Conservation (phyloP, 2,329 filamentous ascomycete genomes). For the Cladosporium sp. region DNA sequence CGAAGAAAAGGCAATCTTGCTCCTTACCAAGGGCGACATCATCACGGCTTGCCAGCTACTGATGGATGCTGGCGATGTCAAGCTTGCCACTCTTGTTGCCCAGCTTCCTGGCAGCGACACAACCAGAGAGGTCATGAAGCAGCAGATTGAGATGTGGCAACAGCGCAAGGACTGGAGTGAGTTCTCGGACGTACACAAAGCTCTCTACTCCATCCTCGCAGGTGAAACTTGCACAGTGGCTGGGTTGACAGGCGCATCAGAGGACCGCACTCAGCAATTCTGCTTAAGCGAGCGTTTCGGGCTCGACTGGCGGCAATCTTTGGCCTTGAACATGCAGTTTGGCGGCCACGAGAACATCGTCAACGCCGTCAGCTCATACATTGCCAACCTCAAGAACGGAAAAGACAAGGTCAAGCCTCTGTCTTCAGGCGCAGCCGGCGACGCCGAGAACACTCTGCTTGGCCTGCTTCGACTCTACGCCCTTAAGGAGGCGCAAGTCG, state of each 20-base stretch:
- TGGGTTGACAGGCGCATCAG: slow-evolving; percentile 72
- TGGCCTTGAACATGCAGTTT: slow-evolving; percentile 91
- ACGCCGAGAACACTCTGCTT: slow-evolving; percentile 79
- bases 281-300: slow-evolving; percentile 79
- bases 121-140: slow-evolving; percentile 71
- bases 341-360: slow-evolving; percentile 68
- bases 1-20: slow-evolving; percentile 82
- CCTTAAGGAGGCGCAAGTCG: slow-evolving; percentile 50
- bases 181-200: slow-evolving; percentile 78
- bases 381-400: slow-evolving; percentile 69
- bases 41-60: slow-evolving; percentile 81
- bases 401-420: slow-evolving; percentile 66
- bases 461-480: slow-evolving; percentile 70
- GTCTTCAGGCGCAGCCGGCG: slow-evolving; percentile 40
- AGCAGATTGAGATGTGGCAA: slow-evolving; percentile 83
- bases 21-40: slow-evolving; percentile 75
- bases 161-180: slow-evolving; percentile 82
- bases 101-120: slow-evolving; percentile 73
- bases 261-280: slow-evolving; percentile 80
- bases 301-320: slow-evolving; percentile 90
- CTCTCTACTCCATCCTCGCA: slow-evolving; percentile 84
- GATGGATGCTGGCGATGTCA: slow-evolving; percentile 73
- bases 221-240: slow-evolving; percentile 84
- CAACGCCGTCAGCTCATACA: slow-evolving; percentile 71
- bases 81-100: slow-evolving; percentile 79